phyloP scores from a whole-genome alignment of 495 filamentous ascomycete genomes.

The Aspergillus avenaceus region DNA sequence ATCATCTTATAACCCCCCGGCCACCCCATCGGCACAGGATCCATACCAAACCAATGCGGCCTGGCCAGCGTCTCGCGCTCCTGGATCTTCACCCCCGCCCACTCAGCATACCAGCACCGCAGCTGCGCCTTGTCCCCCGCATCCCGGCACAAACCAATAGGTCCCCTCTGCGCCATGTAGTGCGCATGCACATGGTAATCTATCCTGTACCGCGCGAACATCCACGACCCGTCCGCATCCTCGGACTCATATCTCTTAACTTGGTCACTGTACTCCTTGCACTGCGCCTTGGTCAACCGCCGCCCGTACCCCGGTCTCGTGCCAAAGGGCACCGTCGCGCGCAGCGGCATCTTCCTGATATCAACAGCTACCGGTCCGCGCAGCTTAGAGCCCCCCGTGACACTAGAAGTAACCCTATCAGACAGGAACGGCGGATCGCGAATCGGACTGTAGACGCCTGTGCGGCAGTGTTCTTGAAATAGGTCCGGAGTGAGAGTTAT shows the following conservation, averaged over 20 bases:
- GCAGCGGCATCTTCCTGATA: no score
- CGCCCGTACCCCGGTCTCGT: constrained; percentile 12
- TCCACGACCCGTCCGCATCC: constrained; percentile 7
- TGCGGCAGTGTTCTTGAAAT: background rate
- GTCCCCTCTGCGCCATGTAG: constrained; percentile 17
- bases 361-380: no score
- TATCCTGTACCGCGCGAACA: constrained; percentile 28
- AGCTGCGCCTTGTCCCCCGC: constrained; percentile 24
- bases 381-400: no score
- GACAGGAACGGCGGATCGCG: background rate
- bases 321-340: background rate
- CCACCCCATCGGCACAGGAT: constrained; percentile 11
- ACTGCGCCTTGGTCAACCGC: constrained; percentile 14
- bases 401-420: background rate
- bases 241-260: constrained; percentile 11
- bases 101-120: constrained; percentile 22
- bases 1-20: constrained; percentile 17
- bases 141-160: constrained; percentile 26
- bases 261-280: constrained; percentile 19
- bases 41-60: no score
- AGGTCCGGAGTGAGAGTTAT: background rate
- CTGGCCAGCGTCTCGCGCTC: background rate
- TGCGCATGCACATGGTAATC: constrained; percentile 38
- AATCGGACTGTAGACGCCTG: background rate
- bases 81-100: constrained; percentile 1